These are phyloP conservation scores for Lobosporangium transversale DNA, from an alignment of 192 early-diverging fungal species.

Conservation along the genomic window DNA sequence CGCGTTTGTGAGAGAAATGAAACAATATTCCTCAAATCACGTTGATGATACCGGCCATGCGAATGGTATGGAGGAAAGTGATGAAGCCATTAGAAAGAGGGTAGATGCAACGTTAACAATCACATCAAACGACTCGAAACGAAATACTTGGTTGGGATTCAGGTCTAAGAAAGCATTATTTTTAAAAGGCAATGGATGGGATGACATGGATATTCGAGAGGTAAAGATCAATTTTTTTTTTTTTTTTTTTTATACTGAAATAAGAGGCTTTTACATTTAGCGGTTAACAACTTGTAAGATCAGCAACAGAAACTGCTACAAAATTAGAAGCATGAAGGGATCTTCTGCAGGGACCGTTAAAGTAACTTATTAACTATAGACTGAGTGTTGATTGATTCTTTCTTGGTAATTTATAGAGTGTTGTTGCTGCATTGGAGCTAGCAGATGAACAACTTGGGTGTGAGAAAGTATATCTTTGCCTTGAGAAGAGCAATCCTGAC, in stretches of 20 bases:
- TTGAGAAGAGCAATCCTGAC: slow-evolving; percentile 42
- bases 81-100: slow-evolving; percentile 30
- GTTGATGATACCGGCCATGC: slow-evolving; percentile 35
- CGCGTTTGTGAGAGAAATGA: slow-evolving; percentile 52
- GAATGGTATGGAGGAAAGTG: background rate
- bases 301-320: too few relatives aligned
- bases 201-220: slow-evolving; percentile 51
- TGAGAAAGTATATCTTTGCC: slow-evolving; percentile 30
- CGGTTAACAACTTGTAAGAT: too few relatives aligned
- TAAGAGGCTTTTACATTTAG: too few relatives aligned
- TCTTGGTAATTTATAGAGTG: too few relatives aligned
- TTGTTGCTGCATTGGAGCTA: slow-evolving; percentile 50
- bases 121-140: slow-evolving; percentile 40
- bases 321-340: too few relatives aligned
- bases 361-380: too few relatives aligned
- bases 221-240: slow-evolving; percentile 10
- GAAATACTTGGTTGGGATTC: slow-evolving; percentile 49
- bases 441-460: slow-evolving; percentile 50
- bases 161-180: slow-evolving; percentile 30
- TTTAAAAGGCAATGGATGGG: slow-evolving; percentile 46
- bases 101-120: slow-evolving; percentile 42
- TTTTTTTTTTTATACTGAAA: slow-evolving; percentile 2
- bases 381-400: too few relatives aligned
- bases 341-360: too few relatives aligned
- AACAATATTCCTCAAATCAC: slow-evolving; percentile 14